Evolutionary conservation across 768 basidiomycete species (phyloP).

Genomic region (Dendrothele bispora): DNA sequence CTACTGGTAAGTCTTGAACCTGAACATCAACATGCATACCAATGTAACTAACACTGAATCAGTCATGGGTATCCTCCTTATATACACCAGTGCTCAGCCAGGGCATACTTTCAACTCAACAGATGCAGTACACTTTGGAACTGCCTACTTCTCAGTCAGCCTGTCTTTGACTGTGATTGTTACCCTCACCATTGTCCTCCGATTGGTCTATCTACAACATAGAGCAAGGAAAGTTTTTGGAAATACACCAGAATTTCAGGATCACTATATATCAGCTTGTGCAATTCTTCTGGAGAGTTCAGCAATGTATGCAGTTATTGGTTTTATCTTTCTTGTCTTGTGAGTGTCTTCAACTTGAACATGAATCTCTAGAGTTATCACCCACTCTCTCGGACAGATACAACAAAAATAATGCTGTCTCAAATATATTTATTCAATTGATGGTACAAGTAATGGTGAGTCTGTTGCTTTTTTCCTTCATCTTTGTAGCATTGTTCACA

Average conservation of each 20-base stretch:
- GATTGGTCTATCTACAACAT: background rate
- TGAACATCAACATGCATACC: too few species aligned
- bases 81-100: background rate
- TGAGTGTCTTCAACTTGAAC: too few species aligned
- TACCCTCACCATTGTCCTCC: conserved; percentile 8
- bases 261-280: background rate
- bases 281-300: background rate
- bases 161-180: conserved; percentile 7
- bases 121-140: background rate
- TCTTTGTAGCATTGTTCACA: too few species aligned
- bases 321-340: background rate
- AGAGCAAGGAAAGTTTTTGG: background rate
- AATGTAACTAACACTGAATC: too few species aligned
- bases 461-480: too few species aligned
- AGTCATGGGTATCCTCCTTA: too few species aligned
- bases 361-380: too few species aligned
- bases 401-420: too few species aligned
- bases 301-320: background rate
- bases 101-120: background rate
- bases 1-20: too few species aligned
- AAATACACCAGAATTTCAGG: background rate
- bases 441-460: too few species aligned
- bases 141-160: conserved; percentile 8
- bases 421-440: too few species aligned
- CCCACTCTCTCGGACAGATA: too few species aligned